phyloP scores from a whole-genome alignment of 2,329 filamentous ascomycete genomes.

The Verticillium nubilum region DNA sequence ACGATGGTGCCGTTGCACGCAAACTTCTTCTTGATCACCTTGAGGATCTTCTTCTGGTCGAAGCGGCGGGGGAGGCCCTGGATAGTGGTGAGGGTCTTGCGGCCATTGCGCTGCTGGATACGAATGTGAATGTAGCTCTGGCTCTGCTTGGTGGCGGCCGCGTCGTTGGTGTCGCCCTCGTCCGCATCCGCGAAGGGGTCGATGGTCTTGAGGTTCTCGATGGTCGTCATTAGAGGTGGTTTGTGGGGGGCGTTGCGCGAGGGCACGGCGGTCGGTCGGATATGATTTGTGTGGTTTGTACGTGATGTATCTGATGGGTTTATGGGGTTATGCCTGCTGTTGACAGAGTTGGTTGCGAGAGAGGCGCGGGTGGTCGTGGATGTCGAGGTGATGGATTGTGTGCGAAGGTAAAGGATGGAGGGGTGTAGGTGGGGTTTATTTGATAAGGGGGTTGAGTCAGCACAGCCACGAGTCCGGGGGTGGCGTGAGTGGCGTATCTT shows the following conservation, averaged over 20 bases:
- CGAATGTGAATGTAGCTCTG: slow-evolving; percentile 16
- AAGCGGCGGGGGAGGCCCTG: slow-evolving; percentile 99
- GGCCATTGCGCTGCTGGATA: slow-evolving; percentile 48
- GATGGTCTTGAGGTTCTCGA: slow-evolving; percentile 15
- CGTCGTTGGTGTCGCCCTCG: slow-evolving; percentile 13
- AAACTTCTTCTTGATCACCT: slow-evolving; percentile 97
- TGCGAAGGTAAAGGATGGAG: not conserved
- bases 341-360: not conserved
- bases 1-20: slow-evolving; percentile 15
- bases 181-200: slow-evolving; percentile 16
- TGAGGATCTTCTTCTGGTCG: slow-evolving; percentile 99
- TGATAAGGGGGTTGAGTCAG: not conserved
- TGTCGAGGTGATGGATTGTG: not conserved
- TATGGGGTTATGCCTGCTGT: not conserved
- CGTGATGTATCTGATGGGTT: not conserved
- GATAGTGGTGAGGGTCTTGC: slow-evolving; percentile 99
- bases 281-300: not conserved
- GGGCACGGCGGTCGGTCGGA: not conserved
- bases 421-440: not conserved
- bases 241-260: not conserved
- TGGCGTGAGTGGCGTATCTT: not conserved
- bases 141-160: slow-evolving; percentile 10
- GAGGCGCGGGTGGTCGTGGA: not conserved
- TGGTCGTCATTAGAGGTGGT: slow-evolving; percentile 12
- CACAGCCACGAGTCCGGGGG: not conserved